Evolutionary conservation across 345 rosid species (phyloP).

Genomic region (Eucalyptus melliodora): DNA sequence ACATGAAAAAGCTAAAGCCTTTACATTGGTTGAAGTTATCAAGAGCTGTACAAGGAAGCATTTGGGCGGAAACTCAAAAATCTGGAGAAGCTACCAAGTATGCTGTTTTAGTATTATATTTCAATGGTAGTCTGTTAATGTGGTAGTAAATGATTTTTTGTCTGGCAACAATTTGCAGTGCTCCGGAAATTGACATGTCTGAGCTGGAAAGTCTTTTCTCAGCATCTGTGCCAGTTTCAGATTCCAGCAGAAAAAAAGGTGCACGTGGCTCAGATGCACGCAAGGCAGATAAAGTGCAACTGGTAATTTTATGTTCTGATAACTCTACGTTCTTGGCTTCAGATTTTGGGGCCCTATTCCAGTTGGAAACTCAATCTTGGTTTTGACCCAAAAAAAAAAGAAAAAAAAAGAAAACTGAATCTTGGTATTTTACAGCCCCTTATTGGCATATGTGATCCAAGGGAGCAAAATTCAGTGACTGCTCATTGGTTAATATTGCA

Average conservation of each 20-base stretch:
- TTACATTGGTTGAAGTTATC: slow-evolving; percentile 94
- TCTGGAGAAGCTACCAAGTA: slow-evolving; percentile 80
- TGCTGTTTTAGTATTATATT: background rate
- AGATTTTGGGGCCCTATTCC: background rate
- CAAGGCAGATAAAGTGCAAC: slow-evolving; percentile 82
- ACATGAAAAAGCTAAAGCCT: slow-evolving; percentile 79
- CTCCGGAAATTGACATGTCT: slow-evolving; percentile 92
- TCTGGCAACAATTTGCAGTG: slow-evolving; percentile 26
- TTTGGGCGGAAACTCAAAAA: slow-evolving; percentile 97
- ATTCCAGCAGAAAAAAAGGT: slow-evolving; percentile 28
- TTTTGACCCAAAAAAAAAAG: too few species aligned
- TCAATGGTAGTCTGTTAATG: background rate
- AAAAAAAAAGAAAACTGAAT: background rate
- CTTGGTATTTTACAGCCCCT: background rate
- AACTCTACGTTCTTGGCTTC: background rate
- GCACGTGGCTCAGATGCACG: slow-evolving; percentile 29
- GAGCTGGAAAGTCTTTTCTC: slow-evolving; percentile 92
- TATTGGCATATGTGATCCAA: background rate
- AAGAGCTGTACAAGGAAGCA: slow-evolving; percentile 90
- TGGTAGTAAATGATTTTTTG: background rate
- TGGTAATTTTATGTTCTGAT: slow-evolving; percentile 32
- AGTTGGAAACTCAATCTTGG: background rate
- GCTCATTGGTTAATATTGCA: background rate
- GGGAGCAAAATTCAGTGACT: background rate
- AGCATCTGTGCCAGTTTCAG: slow-evolving; percentile 49